A percentile compares a stretch with the other conserved stretches of the same genome.
Evolutionary conservation across 106 monocot species (phyloP).

Genomic region (Ottelia alismoides): DNA sequence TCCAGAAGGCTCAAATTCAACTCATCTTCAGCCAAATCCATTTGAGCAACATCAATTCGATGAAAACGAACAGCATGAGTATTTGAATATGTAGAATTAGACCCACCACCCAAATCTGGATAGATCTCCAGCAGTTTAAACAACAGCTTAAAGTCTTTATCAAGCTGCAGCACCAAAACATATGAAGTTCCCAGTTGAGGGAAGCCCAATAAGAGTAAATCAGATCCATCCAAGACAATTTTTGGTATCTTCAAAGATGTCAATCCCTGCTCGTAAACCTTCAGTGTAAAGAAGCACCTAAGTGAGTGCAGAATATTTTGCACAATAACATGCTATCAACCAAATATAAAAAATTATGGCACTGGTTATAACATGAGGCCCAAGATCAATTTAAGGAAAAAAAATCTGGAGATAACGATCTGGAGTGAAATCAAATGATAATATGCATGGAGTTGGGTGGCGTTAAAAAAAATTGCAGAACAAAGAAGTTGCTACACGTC

Average conservation of each 20-base stretch:
- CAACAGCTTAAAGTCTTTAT: constrained; percentile 76
- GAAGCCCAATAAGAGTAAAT: constrained; percentile 72
- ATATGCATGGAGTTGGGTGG: too few species aligned
- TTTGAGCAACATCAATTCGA: constrained; percentile 60
- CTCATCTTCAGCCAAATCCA: constrained; percentile 70
- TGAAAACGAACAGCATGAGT: constrained; percentile 37
- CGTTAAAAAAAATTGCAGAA: too few species aligned
- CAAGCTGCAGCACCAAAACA: constrained; percentile 87
- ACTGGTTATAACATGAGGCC: too few species aligned
- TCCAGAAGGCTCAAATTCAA: constrained; percentile 57
- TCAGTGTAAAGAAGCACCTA: constrained; percentile 4
- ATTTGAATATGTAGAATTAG: constrained; percentile 29
- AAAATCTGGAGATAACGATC: too few species aligned
- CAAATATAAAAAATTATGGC: too few species aligned
- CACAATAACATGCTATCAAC: too few species aligned
- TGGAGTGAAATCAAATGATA: too few species aligned
- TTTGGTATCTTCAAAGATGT: constrained; percentile 61
- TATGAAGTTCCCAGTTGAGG: constrained; percentile 70
- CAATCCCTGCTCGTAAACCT: constrained; percentile 79
- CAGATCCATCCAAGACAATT: constrained; percentile 42
- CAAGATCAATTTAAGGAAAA: too few species aligned
- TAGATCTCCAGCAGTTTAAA: constrained; percentile 75
- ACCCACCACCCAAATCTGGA: constrained; percentile 32
- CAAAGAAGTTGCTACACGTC: too few species aligned
- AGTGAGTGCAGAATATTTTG: neutral